These are phyloP conservation scores for Hymenoscyphus infarciens DNA, from an alignment of 2,329 filamentous ascomycete species.

Conservation along the genomic window DNA sequence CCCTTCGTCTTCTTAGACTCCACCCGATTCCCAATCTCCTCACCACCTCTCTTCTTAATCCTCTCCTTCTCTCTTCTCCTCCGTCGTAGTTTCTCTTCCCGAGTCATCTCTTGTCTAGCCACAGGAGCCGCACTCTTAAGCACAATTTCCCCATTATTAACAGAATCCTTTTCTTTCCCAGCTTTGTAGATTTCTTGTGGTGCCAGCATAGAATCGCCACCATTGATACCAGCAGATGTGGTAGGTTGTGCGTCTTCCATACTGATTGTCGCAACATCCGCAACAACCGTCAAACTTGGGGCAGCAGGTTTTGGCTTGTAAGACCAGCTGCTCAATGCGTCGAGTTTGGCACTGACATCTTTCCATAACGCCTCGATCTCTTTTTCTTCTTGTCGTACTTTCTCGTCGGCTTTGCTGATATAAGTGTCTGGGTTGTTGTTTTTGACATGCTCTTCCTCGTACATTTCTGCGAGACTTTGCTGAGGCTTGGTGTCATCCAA, in stretches of 20 bases:
- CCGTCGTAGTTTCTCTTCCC: slow-evolving; percentile 77
- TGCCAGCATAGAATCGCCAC: slow-evolving; percentile 71
- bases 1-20: slow-evolving; percentile 57
- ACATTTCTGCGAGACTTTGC: slow-evolving; percentile 85
- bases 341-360: slow-evolving; percentile 73
- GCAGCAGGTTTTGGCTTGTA: slow-evolving; percentile 87
- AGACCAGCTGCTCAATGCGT: slow-evolving; percentile 88
- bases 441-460: slow-evolving; percentile 88
- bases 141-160: slow-evolving; percentile 67
- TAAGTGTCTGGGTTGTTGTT: slow-evolving; percentile 73
- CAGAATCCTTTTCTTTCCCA: slow-evolving; percentile 56
- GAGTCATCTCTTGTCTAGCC: slow-evolving; percentile 78
- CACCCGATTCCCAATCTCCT: slow-evolving; percentile 44
- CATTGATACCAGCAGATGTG: slow-evolving; percentile 69
- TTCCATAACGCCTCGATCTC: slow-evolving; percentile 84
- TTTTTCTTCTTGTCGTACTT: slow-evolving; percentile 73
- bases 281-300: slow-evolving; percentile 78
- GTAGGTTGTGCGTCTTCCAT: slow-evolving; percentile 96
- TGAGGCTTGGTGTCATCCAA: slow-evolving; percentile 85
- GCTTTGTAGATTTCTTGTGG: slow-evolving; percentile 92
- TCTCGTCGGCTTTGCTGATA: slow-evolving; percentile 78
- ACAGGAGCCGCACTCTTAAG: slow-evolving; percentile 74
- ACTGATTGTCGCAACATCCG: slow-evolving; percentile 83
- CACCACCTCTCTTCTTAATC: slow-evolving; percentile 63
- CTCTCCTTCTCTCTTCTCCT: slow-evolving; percentile 83